Conservation (phyloP, 192 early-diverging fungal species). For the Chytriomyces confervae region DNA sequence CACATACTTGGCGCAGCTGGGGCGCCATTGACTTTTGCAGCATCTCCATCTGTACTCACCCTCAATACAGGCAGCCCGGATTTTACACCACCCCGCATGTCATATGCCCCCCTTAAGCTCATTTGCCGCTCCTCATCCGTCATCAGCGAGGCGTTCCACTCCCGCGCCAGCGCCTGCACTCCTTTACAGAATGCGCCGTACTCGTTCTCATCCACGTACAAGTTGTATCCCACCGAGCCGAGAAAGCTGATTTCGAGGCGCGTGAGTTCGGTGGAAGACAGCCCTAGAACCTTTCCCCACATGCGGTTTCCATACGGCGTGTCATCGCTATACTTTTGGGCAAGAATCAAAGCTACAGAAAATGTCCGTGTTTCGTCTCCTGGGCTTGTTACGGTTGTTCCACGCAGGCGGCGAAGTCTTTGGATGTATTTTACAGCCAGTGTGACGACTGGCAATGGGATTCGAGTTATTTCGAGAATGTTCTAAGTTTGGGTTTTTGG, state of each 20-base stretch:
- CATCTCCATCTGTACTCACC: not conserved
- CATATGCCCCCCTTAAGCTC: not conserved
- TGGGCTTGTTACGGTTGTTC: not conserved
- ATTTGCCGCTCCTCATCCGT: not conserved
- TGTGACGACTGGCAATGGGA: constrained; percentile 39
- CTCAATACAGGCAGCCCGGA: not conserved
- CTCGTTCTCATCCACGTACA: constrained; percentile 31
- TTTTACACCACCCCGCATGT: not conserved
- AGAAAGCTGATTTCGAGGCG: constrained; percentile 13
- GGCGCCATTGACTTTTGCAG: not conserved
- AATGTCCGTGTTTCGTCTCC: constrained; percentile 15
- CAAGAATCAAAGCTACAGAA: constrained; percentile 33
- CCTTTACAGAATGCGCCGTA: constrained; percentile 30
- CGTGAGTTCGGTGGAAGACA: constrained; percentile 19
- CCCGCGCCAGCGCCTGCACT: constrained; percentile 32
- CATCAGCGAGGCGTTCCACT: constrained; percentile 29
- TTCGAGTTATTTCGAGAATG: constrained; percentile 40
- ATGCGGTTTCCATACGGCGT: constrained; percentile 29
- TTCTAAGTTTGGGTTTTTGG: constrained; percentile 17
- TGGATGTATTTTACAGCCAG: constrained; percentile 43
- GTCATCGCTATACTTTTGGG: constrained; percentile 38
- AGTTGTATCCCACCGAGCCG: constrained; percentile 6
- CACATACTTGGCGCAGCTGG: not conserved
- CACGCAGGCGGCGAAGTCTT: constrained; percentile 20
- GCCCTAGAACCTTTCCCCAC: constrained; percentile 30